phyloP scores from a whole-genome alignment of 75 land plant genomes.

The Sequoia sempervirens region DNA sequence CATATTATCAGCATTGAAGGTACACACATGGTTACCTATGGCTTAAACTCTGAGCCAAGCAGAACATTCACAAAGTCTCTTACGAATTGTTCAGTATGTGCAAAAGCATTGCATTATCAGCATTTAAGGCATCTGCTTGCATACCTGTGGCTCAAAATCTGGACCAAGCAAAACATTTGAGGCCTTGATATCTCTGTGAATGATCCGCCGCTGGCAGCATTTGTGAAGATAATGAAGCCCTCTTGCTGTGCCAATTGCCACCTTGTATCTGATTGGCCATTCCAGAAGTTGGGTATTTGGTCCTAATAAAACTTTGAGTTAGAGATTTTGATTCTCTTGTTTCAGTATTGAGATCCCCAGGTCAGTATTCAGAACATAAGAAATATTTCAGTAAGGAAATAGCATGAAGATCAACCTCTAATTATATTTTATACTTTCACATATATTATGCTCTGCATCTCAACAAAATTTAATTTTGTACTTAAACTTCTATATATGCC shows the following conservation, averaged over 20 bases:
- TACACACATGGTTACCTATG: slow-evolving; percentile 46
- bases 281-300: slow-evolving; percentile 19
- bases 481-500: neutral
- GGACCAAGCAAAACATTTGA: slow-evolving; percentile 74
- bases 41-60: slow-evolving; percentile 76
- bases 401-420: neutral
- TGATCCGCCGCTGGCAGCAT: slow-evolving; percentile 83
- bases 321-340: neutral
- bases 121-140: neutral
- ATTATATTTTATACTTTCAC: neutral
- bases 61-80: slow-evolving; percentile 37
- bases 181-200: slow-evolving; percentile 93
- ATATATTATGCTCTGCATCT: neutral
- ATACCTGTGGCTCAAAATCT: slow-evolving; percentile 92
- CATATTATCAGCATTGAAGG: neutral
- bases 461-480: neutral
- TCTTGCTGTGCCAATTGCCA: slow-evolving; percentile 82
- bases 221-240: slow-evolving; percentile 91
- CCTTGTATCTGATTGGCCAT: slow-evolving; percentile 73
- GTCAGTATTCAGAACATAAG: neutral
- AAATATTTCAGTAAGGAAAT: neutral
- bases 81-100: neutral
- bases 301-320: slow-evolving; percentile 2
- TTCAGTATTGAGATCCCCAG: neutral
- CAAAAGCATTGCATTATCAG: neutral